These are phyloP conservation scores for Kokia cookei DNA, from an alignment of 441 rosid species.

Conservation along the genomic window DNA sequence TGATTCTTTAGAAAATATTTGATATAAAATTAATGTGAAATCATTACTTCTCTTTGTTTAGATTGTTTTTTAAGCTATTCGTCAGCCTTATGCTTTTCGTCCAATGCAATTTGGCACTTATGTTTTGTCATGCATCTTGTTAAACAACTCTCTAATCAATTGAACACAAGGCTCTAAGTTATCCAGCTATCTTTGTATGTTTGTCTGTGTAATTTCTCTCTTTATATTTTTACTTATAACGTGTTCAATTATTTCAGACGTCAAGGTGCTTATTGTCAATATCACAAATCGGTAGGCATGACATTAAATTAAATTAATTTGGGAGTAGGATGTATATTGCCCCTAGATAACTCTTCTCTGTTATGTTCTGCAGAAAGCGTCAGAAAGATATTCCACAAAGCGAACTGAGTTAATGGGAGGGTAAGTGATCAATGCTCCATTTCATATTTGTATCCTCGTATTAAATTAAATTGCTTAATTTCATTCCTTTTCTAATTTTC, in stretches of 20 bases:
- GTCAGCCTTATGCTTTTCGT: not conserved
- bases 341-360: not conserved
- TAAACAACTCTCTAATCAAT: conserved; percentile 3
- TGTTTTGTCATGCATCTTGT: not conserved
- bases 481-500: not conserved
- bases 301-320: not conserved
- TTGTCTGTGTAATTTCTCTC: not conserved
- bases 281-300: conserved; percentile 60
- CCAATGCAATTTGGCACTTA: not conserved
- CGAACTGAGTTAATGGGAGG: conserved; percentile 89
- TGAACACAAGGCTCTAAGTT: not conserved
- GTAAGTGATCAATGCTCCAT: conserved; percentile 35
- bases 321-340: not conserved
- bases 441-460: conserved; percentile 1
- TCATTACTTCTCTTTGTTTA: not conserved
- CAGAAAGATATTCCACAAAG: conserved; percentile 50
- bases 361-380: conserved; percentile 49
- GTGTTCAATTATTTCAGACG: conserved; percentile 48
- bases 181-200: not conserved
- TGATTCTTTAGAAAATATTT: not conserved
- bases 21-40: not conserved
- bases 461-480: not conserved
- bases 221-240: conserved; percentile 11
- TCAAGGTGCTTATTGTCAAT: conserved; percentile 63
- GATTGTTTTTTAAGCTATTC: not conserved